Base-by-base conservation (phyloP, 306 rosid genomes). In the Begonia loranthoides region DNA sequence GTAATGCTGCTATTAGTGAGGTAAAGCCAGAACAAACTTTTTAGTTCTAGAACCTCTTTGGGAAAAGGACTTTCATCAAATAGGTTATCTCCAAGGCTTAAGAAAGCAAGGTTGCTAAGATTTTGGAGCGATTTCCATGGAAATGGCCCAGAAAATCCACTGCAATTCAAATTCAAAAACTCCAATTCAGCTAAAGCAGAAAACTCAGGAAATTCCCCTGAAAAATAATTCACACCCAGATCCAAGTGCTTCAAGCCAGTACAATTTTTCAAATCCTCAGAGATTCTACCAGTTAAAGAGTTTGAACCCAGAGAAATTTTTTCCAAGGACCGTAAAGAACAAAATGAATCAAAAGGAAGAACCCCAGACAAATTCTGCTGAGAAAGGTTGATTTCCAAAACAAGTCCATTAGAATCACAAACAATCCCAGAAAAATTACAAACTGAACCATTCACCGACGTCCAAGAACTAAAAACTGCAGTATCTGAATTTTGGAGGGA, bases 121-220 rank as follows among this genome's bases (percentile, higher is more conserved):
- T 80, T 79, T 45, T 59, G 71, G 45, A 88, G 65, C 36, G 96
- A 84, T 56, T 71, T 78, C 96, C 96, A 88, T 34, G 96, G 96
- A 71, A 88, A 88, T 2, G 13, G 9, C 9, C 94, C 96, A 36
- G 94, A 84, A 64, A 84, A 56, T 24, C 80, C 79, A 44, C 74
- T 83, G 7, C 22, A 52, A 44, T 79, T 88, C 22, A 88, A 55
- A 46, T 36, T 84, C 82, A 88, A 64, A 59, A 54, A 66, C 44
- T 64, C 51, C 34, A 88, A 59, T 46, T 59, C 63, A 45, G 41
- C 38, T 51, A 88, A 53, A 58, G 67, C 22, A 24, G 93, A 77
- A 74, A 88, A 79, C 17, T 76, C 93, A 19, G 96, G 94, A 0
- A 84, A 72, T 60, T 49, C 13, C 0, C 94, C 94, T 0, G 62